Evolutionary conservation across 805 yeast species (phyloP), one percentile per base, ranked within the genome.

Genomic region (Metschnikowia colocasiae): DNA sequence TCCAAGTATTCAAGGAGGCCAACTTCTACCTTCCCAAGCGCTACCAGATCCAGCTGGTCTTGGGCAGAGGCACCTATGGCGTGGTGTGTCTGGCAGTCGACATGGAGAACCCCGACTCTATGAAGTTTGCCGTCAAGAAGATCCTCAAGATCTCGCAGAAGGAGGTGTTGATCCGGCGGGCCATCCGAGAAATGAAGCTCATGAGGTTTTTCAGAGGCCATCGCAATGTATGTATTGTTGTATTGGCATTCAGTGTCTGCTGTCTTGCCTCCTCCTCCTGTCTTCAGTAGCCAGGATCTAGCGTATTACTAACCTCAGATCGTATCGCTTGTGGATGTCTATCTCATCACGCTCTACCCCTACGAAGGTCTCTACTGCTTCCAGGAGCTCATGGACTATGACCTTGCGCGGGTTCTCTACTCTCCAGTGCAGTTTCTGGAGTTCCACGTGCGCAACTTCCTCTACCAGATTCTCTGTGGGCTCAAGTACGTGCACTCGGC

Each of bases 21-120:
- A 51, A 81, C 46, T 87, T 88, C 62, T 79, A 79, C 38, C 69
- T 86, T 43, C 83, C 85, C 51, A 62, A 74, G 1, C 67, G 87
- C 32, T 88, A 87, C 63, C 70, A 75, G 44, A 69, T 87, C 13
- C 64, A 74, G 22, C 71, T 73, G 32, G 70, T 83, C 2, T 70
- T 89, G 45, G 96, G 96, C 0, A 83, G 83, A 59, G 96, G 96
- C 0, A 83, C 95, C 0, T 89, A 89, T 61, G 96, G 96, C 1
- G 79, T 83, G 0, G 96, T 89, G 3, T 87, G 94, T 54, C 80
- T 87, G 3, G 95, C 92, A 0, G 52, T 75, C 6, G 88, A 83
- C 58, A 55, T 68, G n/a, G 63, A 68, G 33, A 55, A 73, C 12
- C 39, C 36, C 16, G 47, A 58, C 34, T 61, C 64, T 1, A 48